Base-by-base conservation (phyloP, 2,329 filamentous ascomycete species). In the Ilyonectria robusta region DNA sequence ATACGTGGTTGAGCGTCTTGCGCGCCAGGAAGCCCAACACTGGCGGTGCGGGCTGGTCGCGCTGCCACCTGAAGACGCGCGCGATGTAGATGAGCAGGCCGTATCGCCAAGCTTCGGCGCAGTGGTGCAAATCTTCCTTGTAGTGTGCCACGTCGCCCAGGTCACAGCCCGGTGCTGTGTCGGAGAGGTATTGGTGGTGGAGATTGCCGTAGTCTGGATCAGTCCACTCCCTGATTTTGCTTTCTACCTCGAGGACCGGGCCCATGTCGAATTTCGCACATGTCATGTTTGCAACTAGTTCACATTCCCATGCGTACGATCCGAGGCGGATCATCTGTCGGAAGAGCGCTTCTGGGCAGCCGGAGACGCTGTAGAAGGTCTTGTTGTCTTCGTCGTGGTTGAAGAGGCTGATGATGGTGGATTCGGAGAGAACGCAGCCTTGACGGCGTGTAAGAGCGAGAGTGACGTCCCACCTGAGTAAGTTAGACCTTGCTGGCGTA, bases 81-180 rank as follows among this genome's bases (percentile, higher is more conserved):
- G 71, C 66, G 48, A 79, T 76, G 65, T 80, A 81, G 6, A 81
- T 71, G 7, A 80, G 70, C 10, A 80, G 62, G 4, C 76, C 72
- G 44, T 76, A 73, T 21, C 78, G 60, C 79, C 78, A 81, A 1
- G 79, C 77, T 53, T 81, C 78, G 15, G 77, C 74, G 59, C 78
- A 80, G 62, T 81, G 77, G 48, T 78, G 73, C 1, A 75, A 70
- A 61, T 80, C 78, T 54, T 74, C 56, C 7, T 65, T 66, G 46
- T 72, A 70, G 26, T 72, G 59, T 9, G 58, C 51, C 15, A 42
- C 4, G 4, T 42, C 37, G 4, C n/a, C 37, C 15, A 15, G 13
- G 15, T 42, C 15, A 17, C 37, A 15, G 13, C 13, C 37, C 37
- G 6, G 37, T 15, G 37, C 10, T 6, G 10, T 4, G 13, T 68